A percentile compares a stretch with the other conserved stretches of the same genome.
These are phyloP conservation scores for Lignosus rhinocerotis DNA, from an alignment of 1,284 basidiomycete species.

Conservation along the genomic window DNA sequence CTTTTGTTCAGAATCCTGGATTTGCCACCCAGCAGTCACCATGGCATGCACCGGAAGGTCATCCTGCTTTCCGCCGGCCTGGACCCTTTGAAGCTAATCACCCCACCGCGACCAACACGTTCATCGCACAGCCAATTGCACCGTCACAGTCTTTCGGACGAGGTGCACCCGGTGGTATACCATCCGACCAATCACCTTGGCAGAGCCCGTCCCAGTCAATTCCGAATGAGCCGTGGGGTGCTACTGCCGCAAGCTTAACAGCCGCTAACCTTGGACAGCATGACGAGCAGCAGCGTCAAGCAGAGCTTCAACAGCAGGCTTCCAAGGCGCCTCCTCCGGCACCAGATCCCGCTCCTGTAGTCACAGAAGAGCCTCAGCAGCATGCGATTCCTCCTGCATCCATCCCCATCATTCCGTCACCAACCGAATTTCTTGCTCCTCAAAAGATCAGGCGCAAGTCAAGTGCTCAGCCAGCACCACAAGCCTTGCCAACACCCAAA, in stretches of 20 bases:
- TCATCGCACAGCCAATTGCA: slow-evolving; percentile 25
- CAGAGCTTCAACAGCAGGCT: slow-evolving; percentile 24
- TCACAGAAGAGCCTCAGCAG: slow-evolving; percentile 13
- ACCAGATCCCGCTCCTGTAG: slow-evolving; percentile 9
- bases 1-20: slow-evolving; percentile 21
- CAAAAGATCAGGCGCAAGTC: slow-evolving; percentile 31
- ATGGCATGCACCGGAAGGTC: slow-evolving; percentile 35
- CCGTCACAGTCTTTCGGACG: slow-evolving; percentile 28
- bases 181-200: slow-evolving; percentile 55
- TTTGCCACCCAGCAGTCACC: slow-evolving; percentile 32
- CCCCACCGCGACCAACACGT: slow-evolving; percentile 30
- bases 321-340: slow-evolving; percentile 15
- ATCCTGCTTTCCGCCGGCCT: slow-evolving; percentile 37
- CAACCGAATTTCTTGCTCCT: slow-evolving; percentile 27
- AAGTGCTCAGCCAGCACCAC: slow-evolving; percentile 20
- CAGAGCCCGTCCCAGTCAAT: slow-evolving; percentile 44
- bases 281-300: slow-evolving; percentile 46
- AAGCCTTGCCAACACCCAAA: slow-evolving; percentile 16
- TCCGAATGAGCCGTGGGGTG: slow-evolving; percentile 49
- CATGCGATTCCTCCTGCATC: slow-evolving; percentile 20
- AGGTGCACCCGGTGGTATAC: slow-evolving; percentile 21
- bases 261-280: slow-evolving; percentile 60
- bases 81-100: slow-evolving; percentile 43
- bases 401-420: slow-evolving; percentile 26
- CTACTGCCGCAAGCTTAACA: slow-evolving; percentile 50